Evolutionary conservation across 2,329 filamentous ascomycete species (phyloP).

Genomic region (Alternaria triticina): DNA sequence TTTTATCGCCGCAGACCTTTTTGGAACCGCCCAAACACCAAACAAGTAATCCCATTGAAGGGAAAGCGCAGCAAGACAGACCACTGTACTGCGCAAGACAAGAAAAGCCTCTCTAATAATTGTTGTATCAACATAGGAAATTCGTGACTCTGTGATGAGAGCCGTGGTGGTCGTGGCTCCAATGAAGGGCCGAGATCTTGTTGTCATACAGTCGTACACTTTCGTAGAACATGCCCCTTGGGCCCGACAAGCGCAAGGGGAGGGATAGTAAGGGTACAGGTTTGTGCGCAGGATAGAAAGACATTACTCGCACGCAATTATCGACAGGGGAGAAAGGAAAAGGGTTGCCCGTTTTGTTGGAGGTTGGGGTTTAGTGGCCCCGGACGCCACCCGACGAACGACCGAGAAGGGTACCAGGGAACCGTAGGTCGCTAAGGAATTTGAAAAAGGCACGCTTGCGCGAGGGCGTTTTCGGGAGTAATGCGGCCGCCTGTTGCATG

Average conservation of each 20-base stretch:
- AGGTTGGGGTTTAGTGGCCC: slow-evolving; percentile 23
- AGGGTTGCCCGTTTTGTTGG: slow-evolving; percentile 1
- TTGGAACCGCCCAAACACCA: slow-evolving; percentile 15
- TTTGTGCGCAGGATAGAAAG: slow-evolving; percentile 23
- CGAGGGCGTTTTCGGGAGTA: slow-evolving; percentile 47
- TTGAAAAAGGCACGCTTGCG: slow-evolving; percentile 49
- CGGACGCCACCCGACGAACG: slow-evolving; percentile 38
- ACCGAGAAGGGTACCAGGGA: slow-evolving; percentile 43
- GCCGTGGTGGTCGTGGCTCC: slow-evolving; percentile 35
- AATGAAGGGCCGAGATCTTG: slow-evolving; percentile 29
- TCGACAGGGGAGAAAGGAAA: slow-evolving; percentile 29
- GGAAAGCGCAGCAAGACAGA: slow-evolving; percentile 19
- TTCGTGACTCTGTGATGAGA: slow-evolving; percentile 41
- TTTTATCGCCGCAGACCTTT: slow-evolving; percentile 19
- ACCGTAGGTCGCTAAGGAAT: slow-evolving; percentile 47
- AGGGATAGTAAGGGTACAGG: slow-evolving; percentile 41
- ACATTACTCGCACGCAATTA: slow-evolving; percentile 40
- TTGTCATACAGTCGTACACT: slow-evolving; percentile 48
- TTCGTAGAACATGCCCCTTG: slow-evolving; percentile 36
- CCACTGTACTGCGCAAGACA: slow-evolving; percentile 17
- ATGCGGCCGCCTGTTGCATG: slow-evolving; percentile 61
- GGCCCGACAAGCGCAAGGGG: slow-evolving; percentile 16
- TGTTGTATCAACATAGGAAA: slow-evolving; percentile 40
- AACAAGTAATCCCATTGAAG: slow-evolving; percentile 29
- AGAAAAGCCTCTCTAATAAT: slow-evolving; percentile 29